Evolutionary conservation across 2,329 filamentous ascomycete species (phyloP).

Genomic region (Didymella sp.): DNA sequence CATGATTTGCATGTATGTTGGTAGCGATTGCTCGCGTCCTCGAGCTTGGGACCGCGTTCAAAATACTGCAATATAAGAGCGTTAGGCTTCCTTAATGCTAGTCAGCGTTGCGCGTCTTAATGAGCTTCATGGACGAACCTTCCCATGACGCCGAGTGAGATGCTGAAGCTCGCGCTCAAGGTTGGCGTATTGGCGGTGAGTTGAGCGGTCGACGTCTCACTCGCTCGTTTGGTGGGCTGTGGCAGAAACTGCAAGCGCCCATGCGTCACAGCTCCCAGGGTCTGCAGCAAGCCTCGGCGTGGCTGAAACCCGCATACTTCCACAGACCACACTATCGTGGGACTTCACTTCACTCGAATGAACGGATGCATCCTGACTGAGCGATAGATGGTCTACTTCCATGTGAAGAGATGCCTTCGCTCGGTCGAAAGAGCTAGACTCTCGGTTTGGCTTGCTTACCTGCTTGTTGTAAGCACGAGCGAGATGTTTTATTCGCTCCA

Average conservation of each 20-base stretch:
- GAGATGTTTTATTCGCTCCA: background rate
- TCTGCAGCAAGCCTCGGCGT: conserved; percentile 5
- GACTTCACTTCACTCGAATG: background rate
- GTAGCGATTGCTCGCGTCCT: conserved; percentile 90
- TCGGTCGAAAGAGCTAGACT: background rate
- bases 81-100: no score
- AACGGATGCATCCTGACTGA: background rate
- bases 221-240: background rate
- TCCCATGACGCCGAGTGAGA: background rate
- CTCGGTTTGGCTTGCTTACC: background rate
- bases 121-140: no score
- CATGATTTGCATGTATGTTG: conserved; percentile 89
- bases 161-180: no score
- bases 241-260: background rate
- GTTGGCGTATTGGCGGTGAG: conserved; percentile 13
- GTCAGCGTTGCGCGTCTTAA: no score
- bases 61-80: no score
- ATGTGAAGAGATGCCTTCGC: background rate
- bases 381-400: background rate
- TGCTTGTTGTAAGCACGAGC: background rate
- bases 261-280: background rate
- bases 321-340: background rate
- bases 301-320: background rate
- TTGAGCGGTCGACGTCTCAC: conserved; percentile 13
- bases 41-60: conserved; percentile 82